These are phyloP conservation scores for Cruciata laevipes DNA, from an alignment of 257 asterid genomes.

Conservation along the genomic window DNA sequence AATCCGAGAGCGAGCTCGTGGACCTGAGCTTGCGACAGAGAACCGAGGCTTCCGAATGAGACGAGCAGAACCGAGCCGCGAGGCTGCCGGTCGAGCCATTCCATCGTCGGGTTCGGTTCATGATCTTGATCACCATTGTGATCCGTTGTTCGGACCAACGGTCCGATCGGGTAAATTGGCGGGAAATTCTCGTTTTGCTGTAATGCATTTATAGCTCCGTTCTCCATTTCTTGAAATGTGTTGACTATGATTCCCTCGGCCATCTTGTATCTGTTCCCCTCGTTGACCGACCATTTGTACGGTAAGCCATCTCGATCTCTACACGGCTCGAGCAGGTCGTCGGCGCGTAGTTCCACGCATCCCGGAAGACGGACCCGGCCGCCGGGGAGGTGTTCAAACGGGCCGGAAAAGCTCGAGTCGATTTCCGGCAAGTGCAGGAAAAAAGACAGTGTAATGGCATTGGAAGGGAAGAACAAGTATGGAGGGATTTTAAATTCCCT, in stretches of 20 bases:
- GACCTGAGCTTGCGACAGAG: not conserved
- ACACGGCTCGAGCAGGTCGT: not conserved
- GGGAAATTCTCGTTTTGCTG: not conserved
- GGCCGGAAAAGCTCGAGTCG: not conserved
- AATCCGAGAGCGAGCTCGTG: slow-evolving; percentile 37
- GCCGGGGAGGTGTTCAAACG: not conserved
- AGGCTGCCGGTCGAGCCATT: slow-evolving; percentile 6
- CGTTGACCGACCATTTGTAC: not conserved
- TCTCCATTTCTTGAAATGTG: not conserved
- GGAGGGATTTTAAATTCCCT: not conserved
- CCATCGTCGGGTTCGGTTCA: not conserved
- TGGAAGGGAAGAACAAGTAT: slow-evolving; percentile 4
- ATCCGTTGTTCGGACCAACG: not conserved
- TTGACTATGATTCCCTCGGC: slow-evolving; percentile 3
- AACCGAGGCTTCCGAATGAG: not conserved
- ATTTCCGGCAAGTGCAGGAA: not conserved
- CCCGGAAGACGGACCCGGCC: not conserved
- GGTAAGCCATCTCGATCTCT: not conserved
- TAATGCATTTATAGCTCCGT: not conserved
- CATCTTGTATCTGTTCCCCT: not conserved
- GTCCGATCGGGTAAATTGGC: not conserved
- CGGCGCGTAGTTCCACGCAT: not conserved
- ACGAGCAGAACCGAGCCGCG: slow-evolving; percentile 1
- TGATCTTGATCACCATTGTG: not conserved
- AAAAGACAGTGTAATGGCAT: not conserved